Evolutionary conservation across 306 rosid species (phyloP), one percentile per base, ranked within the genome.

Genomic region (Quercus mongolica): DNA sequence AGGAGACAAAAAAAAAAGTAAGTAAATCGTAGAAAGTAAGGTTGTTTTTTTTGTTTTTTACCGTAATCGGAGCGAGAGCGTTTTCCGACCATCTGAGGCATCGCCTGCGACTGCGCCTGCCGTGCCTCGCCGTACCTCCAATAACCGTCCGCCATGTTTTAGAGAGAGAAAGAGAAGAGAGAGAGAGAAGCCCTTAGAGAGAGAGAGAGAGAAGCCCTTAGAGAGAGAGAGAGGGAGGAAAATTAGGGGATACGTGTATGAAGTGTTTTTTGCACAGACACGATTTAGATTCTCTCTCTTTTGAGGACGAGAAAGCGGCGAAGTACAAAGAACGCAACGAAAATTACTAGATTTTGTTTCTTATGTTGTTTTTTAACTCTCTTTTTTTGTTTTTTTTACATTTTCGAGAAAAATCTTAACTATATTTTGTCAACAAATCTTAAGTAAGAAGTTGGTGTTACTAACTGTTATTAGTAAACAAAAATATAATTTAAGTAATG

Each of bases 61-160:
- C 99, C 99, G 80, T 79, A 90, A 49, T 92, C 99, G 64, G 92
- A 15, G 75, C 99, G 99, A 15, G 97, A 72, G 65, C 99, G 97
- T 84, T 94, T 94, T 6, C 89, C 97, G 76, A 86, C 82, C 79
- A 89, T 56, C 57, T 92, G 26, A 68, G 92, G 46, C 59, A 90
- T 77, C 75, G 85, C 86, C 78, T 89, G 71, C 10, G 88, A 77
- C 4, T 90, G 91, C 6, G 82, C 84, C 71, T 87, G 92, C 52
- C 93, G 94, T 14, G 95, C 54, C 14, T 94, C 97, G 78, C 87
- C 78, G 86, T 94, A 94, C 90, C 97, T 90, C 99, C 99, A 92
- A 46, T 92, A 92, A 63, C 87, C 89, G 82, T 94, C 97, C 46
- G 97, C 90, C 99, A 94, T 94, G 75, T 11, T 2, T 55, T 23